Conservation (phyloP, 2,329 filamentous ascomycete species). For the Chaetomium olivaceum region DNA sequence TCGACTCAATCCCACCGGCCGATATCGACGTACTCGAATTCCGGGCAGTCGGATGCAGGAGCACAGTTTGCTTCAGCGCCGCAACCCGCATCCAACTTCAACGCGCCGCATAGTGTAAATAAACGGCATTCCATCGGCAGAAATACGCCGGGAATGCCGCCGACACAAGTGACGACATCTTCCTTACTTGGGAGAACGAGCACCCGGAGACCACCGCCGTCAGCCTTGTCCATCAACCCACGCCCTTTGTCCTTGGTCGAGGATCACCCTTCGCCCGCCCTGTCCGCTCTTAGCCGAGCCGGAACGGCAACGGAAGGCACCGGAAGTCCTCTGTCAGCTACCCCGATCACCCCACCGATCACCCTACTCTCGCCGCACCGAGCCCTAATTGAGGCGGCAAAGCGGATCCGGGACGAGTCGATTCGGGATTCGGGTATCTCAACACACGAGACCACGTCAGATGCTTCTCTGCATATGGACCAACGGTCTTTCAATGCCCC, state of each 20-base stretch:
- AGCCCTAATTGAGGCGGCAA: not conserved
- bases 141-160: slow-evolving; percentile 26
- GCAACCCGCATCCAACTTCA: slow-evolving; percentile 53
- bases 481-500: not conserved
- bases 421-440: slow-evolving; percentile 5
- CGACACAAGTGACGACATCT: slow-evolving; percentile 19
- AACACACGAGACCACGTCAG: not conserved
- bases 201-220: slow-evolving; percentile 45
- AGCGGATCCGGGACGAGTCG: not conserved
- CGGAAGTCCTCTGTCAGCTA: slow-evolving; percentile 16
- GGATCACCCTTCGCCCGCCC: slow-evolving; percentile 52
- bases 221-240: slow-evolving; percentile 48
- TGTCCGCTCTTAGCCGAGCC: slow-evolving; percentile 23
- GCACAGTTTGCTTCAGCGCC: slow-evolving; percentile 23
- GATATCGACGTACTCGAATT: slow-evolving; percentile 33
- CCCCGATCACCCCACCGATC: slow-evolving; percentile 31
- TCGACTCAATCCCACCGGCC: slow-evolving; percentile 33
- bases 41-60: slow-evolving; percentile 23
- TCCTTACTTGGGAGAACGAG: slow-evolving; percentile 21
- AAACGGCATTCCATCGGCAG: slow-evolving; percentile 48
- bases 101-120: slow-evolving; percentile 49
- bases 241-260: slow-evolving; percentile 56
- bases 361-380: slow-evolving; percentile 28
- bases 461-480: not conserved
- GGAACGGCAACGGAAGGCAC: slow-evolving; percentile 18